phyloP scores from a whole-genome alignment of 305 asterid genomes.

The Euphrasia arctica region DNA sequence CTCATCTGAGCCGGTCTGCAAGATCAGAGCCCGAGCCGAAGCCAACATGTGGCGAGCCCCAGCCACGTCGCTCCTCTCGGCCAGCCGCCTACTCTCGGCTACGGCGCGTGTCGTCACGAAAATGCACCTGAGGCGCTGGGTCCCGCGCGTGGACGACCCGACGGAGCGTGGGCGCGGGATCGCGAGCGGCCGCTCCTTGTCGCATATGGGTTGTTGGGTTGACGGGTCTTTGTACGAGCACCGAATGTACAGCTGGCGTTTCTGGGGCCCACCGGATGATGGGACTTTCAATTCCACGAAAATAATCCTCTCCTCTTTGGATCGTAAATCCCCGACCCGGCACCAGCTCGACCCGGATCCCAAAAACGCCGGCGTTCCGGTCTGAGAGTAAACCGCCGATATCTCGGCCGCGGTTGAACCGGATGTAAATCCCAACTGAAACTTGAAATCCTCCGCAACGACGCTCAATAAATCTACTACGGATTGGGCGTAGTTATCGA shows the following conservation, averaged over 20 bases:
- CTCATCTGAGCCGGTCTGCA: slow-evolving; percentile 43
- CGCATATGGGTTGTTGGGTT: slow-evolving; percentile 42
- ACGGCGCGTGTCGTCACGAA: slow-evolving; percentile 62
- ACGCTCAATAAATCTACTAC: slow-evolving; percentile 36
- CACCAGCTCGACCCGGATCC: slow-evolving; percentile 61
- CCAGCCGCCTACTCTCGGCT: slow-evolving; percentile 55
- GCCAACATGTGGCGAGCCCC: slow-evolving; percentile 65
- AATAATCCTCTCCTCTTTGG: slow-evolving; percentile 61
- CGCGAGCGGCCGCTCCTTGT: slow-evolving; percentile 43
- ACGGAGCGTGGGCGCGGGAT: slow-evolving; percentile 57
- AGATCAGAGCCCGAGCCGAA: slow-evolving; percentile 54
- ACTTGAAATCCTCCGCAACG: slow-evolving; percentile 42
- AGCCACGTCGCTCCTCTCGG: slow-evolving; percentile 45
- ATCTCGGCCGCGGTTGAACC: slow-evolving; percentile 51
- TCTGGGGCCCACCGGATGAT: slow-evolving; percentile 48
- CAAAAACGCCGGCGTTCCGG: slow-evolving; percentile 35
- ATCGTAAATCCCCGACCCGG: slow-evolving; percentile 49
- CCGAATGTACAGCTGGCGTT: slow-evolving; percentile 53
- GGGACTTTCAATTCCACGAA: slow-evolving; percentile 67
- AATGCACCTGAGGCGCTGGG: slow-evolving; percentile 45
- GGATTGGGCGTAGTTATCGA: slow-evolving; percentile 35
- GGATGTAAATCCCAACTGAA: slow-evolving; percentile 41
- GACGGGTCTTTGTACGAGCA: slow-evolving; percentile 68
- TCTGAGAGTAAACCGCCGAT: slow-evolving; percentile 44
- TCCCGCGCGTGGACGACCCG: slow-evolving; percentile 37